Conservation (phyloP, 345 rosid genomes). For the Luvunga scandens region DNA sequence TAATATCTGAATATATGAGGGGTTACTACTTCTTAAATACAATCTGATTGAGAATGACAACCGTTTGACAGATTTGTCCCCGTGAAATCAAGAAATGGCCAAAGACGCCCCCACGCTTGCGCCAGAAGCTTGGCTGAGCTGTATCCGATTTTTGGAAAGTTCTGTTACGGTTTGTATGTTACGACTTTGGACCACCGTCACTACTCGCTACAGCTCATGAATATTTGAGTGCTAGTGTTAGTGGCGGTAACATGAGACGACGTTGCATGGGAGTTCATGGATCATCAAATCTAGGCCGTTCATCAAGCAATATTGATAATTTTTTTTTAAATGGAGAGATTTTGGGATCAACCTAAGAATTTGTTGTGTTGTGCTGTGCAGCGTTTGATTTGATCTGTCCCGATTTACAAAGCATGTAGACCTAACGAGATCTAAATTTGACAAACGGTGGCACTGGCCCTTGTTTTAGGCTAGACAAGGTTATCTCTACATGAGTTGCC, state of each 20-base stretch:
- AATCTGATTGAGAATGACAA: background rate
- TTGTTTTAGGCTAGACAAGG: background rate
- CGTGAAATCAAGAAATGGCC: background rate
- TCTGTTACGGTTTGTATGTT: background rate
- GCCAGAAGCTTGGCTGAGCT: constrained; percentile 44
- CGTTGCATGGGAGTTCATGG: background rate
- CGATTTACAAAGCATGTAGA: background rate
- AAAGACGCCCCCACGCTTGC: constrained; percentile 13
- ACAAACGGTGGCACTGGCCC: background rate
- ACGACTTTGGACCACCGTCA: constrained; percentile 58
- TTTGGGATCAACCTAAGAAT: background rate
- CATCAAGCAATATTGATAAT: background rate
- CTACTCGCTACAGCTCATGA: constrained; percentile 33
- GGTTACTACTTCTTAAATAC: background rate
- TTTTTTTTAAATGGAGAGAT: background rate
- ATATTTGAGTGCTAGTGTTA: background rate
- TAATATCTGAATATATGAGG: background rate
- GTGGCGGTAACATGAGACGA: constrained; percentile 12
- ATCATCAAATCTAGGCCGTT: constrained; percentile 15
- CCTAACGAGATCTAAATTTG: background rate
- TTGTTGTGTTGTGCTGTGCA: background rate
- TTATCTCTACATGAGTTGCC: background rate
- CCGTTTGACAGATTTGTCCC: constrained; percentile 27
- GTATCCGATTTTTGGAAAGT: constrained; percentile 37
- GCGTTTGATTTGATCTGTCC: background rate